These are phyloP conservation scores for Suillus alpinus DNA, from an alignment of 768 basidiomycete species.

Conservation along the genomic window DNA sequence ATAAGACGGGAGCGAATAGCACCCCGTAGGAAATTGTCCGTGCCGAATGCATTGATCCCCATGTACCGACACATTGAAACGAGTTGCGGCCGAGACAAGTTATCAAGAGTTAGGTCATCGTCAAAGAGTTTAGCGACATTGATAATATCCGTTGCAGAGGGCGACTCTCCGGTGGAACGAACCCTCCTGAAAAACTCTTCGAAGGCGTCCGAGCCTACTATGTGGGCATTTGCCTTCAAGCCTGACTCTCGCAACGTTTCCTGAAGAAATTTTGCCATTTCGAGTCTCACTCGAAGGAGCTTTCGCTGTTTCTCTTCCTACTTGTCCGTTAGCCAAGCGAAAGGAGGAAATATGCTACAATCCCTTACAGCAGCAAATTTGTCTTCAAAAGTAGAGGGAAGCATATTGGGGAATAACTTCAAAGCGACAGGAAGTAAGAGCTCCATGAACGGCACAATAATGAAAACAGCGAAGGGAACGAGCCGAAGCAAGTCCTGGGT, in stretches of 20 bases:
- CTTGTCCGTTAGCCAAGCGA: not conserved
- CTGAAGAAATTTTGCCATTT: slow-evolving; percentile 99
- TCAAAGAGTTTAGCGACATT: slow-evolving; percentile 96
- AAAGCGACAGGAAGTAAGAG: slow-evolving; percentile 91
- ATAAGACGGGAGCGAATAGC: slow-evolving; percentile 82
- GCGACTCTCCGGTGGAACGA: slow-evolving; percentile 92
- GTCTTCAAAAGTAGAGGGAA: slow-evolving; percentile 97
- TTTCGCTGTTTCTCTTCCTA: slow-evolving; percentile 98
- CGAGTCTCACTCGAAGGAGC: slow-evolving; percentile 87
- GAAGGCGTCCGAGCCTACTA: slow-evolving; percentile 93
- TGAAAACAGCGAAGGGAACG: slow-evolving; percentile 91
- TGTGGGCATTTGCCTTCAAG: slow-evolving; percentile 88
- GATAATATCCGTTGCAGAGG: slow-evolving; percentile 84
- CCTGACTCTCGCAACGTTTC: slow-evolving; percentile 95
- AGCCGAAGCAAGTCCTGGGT: slow-evolving; percentile 91
- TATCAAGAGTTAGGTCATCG: slow-evolving; percentile 96
- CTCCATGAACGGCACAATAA: slow-evolving; percentile 99
- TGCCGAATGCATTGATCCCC: slow-evolving; percentile 97
- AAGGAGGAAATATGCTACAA: not conserved
- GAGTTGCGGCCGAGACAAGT: slow-evolving; percentile 95
- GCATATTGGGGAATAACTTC: slow-evolving; percentile 98
- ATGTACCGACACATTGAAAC: slow-evolving; percentile 98
- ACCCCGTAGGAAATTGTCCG: slow-evolving; percentile 96
- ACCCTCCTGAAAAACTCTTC: slow-evolving; percentile 99
- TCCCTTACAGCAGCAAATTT: slow-evolving; percentile 82